These are phyloP conservation scores for Ophiocordyceps robertsii DNA, from an alignment of 2,329 filamentous ascomycete species.

Conservation along the genomic window DNA sequence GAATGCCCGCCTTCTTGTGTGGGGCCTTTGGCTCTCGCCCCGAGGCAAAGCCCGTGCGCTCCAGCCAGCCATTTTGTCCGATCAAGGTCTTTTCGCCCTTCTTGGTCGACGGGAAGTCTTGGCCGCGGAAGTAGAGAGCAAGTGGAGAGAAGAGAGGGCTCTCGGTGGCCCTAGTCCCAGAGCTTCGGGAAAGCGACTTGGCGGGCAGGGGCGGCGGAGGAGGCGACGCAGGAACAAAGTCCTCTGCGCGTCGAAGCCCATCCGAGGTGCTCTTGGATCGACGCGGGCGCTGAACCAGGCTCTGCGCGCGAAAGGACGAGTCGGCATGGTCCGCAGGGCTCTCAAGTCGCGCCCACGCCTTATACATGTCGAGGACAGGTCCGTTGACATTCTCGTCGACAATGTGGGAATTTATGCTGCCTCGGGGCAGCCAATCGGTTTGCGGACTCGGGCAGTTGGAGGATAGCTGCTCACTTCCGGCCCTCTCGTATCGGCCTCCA, in stretches of 20 bases:
- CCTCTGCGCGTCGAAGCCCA: conserved; percentile 2
- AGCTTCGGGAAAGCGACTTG: not conserved
- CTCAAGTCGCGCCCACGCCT: conserved; percentile 6
- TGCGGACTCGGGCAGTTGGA: not conserved
- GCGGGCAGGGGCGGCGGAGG: not conserved
- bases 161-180: not conserved
- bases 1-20: conserved; percentile 26
- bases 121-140: conserved; percentile 25
- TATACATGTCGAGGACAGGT: conserved; percentile 10
- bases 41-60: conserved; percentile 20
- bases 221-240: not conserved
- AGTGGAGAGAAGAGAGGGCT: conserved; percentile 27
- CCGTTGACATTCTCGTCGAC: conserved; percentile 4
- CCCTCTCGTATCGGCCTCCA: not conserved
- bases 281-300: conserved; percentile 8
- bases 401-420: not conserved
- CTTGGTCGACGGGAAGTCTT: conserved; percentile 22
- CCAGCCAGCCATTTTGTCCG: conserved; percentile 43
- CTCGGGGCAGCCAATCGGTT: not conserved
- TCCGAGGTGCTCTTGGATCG: conserved; percentile 17
- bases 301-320: conserved; percentile 5
- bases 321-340: conserved; percentile 8
- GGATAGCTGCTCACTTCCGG: not conserved
- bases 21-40: conserved; percentile 13
- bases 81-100: conserved; percentile 37